Percentiles rank a stretch among this genome's conserved stretches.
Conservation (phyloP, 768 basidiomycete genomes). For the Tylopilus sp. region DNA sequence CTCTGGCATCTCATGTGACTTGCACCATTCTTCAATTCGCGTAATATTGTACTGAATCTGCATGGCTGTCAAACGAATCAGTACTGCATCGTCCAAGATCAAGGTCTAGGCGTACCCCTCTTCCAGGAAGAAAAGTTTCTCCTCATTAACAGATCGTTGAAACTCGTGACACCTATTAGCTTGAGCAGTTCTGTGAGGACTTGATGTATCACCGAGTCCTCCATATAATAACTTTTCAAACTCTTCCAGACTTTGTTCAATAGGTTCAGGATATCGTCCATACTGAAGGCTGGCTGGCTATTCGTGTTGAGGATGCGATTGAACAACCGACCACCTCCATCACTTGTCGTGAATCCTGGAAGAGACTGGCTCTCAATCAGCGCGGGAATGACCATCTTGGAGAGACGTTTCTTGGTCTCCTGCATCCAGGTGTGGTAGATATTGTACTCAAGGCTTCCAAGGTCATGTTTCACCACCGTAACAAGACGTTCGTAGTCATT, state of each 20-base stretch:
- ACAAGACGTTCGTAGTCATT: constrained; percentile 94
- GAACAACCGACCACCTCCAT: constrained; percentile 90
- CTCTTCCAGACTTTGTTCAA: constrained; percentile 98
- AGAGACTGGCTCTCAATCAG: constrained; percentile 96
- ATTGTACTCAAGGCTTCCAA: constrained; percentile 98
- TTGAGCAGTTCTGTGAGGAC: constrained; percentile 93
- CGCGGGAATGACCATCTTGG: constrained; percentile 99
- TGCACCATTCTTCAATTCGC: constrained; percentile 98
- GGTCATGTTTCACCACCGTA: constrained; percentile 97
- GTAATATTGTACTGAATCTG: constrained; percentile 99
- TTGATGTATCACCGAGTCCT: constrained; percentile 94
- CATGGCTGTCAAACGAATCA: constrained; percentile 67
- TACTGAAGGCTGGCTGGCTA: constrained; percentile 85
- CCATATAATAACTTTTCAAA: constrained; percentile 97
- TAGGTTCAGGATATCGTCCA: constrained; percentile 97
- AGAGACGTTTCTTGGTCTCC: constrained; percentile 92
- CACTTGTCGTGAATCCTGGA: constrained; percentile 95
- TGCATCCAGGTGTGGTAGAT: constrained; percentile 99
- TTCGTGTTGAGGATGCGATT: constrained; percentile 87
- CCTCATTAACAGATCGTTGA: constrained; percentile 98
- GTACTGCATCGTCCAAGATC: not conserved
- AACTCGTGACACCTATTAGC: constrained; percentile 93
- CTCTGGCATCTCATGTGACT: constrained; percentile 99
- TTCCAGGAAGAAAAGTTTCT: constrained; percentile 99
- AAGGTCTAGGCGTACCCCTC: constrained; percentile 60